Percentiles rank a stretch among this genome's conserved stretches.
Evolutionary conservation across 306 rosid genomes (phyloP).

Genomic region (Cucurbita moschata): DNA sequence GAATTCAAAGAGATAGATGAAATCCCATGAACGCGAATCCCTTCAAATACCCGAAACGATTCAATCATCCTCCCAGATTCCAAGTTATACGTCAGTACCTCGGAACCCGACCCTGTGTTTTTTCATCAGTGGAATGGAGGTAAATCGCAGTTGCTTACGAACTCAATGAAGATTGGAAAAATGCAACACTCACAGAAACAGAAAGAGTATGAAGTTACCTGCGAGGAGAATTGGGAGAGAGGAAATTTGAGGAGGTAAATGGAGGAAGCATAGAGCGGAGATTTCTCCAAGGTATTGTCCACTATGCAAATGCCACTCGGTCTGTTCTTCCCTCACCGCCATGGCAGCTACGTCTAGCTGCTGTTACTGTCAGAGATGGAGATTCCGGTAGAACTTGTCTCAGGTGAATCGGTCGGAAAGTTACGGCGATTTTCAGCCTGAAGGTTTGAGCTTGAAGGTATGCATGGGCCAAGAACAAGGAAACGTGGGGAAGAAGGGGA

Average conservation of each 20-base stretch:
- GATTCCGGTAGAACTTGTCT: background rate
- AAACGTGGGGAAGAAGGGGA: background rate
- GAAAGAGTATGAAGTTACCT: slow-evolving; percentile 16
- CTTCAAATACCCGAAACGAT: slow-evolving; percentile 56
- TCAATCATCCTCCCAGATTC: slow-evolving; percentile 25
- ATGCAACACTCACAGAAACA: background rate
- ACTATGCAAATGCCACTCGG: slow-evolving; percentile 34
- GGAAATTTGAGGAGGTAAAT: slow-evolving; percentile 30
- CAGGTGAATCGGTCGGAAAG: background rate
- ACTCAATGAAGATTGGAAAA: background rate
- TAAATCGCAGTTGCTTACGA: background rate
- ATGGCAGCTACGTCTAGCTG: background rate
- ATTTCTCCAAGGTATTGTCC: slow-evolving; percentile 82
- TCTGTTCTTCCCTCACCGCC: slow-evolving; percentile 17
- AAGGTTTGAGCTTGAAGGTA: background rate
- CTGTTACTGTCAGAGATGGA: background rate
- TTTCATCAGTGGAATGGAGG: background rate
- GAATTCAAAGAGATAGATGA: slow-evolving; percentile 8
- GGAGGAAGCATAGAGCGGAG: slow-evolving; percentile 79
- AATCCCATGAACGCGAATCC: slow-evolving; percentile 89
- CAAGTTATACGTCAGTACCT: slow-evolving; percentile 43
- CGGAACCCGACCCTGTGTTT: slow-evolving; percentile 63
- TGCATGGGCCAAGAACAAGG: background rate
- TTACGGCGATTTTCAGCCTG: background rate
- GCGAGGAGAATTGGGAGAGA: slow-evolving; percentile 60